Evolutionary conservation across 495 filamentous ascomycete genomes (phyloP), one percentile per base, ranked within the genome.

Genomic region (Talaromyces thailandensis): DNA sequence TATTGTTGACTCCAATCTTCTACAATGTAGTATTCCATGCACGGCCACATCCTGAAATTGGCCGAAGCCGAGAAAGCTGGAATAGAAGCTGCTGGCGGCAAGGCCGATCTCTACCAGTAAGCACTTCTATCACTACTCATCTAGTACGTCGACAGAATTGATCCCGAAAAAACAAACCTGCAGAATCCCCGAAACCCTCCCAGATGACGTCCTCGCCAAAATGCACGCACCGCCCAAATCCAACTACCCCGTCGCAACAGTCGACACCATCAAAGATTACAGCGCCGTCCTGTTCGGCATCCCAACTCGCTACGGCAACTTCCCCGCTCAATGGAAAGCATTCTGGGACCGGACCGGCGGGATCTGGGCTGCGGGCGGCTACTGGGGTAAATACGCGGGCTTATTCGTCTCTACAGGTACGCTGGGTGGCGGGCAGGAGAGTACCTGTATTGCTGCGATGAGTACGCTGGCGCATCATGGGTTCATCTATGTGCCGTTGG

Each of bases 301-400:
- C 75, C 94, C 94, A 31, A 99, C 94, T 18, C 88, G 94, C 61
- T 99, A 90, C 79, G 94, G 94, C 72, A 99, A 96, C 85, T 95
- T 96, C 83, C 93, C 94, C 43, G 92, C 88, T 28, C 94, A 98
- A 77, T 98, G 89, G 89, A 97, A 93, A 82, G 72, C 85, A 48
- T 95, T 92, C 83, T 92, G 87, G 88, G 90, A 95, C 80, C 79
- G 82, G 73, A 89, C 89, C 18, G 90, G 91, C 68, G 77, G 81
- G 69, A 87, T 88, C 67, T 91, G 89, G 88, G 67, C 72, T 48
- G 70, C 75, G n/a, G 91, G 93, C 63, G 87, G 82, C 64, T 92
- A 83, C 82, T 88, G 84, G 80, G 91, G 91, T 76, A 99, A 98
- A 83, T 89, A 90, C 66, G 94, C 88, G 53, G 93, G 94, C 71